Evolutionary conservation across 2,329 filamentous ascomycete species (phyloP).

Genomic region (Fusarium verrucosum): DNA sequence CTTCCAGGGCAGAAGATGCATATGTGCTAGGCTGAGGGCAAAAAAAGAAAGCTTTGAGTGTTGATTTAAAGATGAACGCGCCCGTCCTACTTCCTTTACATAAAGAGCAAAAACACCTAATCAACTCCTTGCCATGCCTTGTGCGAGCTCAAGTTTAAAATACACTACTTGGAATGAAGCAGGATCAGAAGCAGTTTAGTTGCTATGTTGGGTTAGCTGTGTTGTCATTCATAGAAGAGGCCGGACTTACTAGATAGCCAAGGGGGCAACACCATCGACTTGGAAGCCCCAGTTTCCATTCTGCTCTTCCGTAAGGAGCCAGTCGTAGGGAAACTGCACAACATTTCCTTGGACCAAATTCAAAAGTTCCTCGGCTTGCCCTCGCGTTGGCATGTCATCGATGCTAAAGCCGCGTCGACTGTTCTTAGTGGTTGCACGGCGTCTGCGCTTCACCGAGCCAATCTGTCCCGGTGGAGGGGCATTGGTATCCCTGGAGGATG

Average conservation of each 20-base stretch:
- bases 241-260: slow-evolving; percentile 90
- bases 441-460: slow-evolving; percentile 67
- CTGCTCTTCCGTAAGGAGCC: slow-evolving; percentile 89
- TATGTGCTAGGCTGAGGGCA: slow-evolving; percentile 21
- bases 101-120: slow-evolving; percentile 21
- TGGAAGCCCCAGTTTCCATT: slow-evolving; percentile 97
- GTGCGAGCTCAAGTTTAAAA: slow-evolving; percentile 16
- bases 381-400: slow-evolving; percentile 79
- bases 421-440: slow-evolving; percentile 75
- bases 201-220: slow-evolving; percentile 47
- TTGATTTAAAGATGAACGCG: slow-evolving; percentile 8
- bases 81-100: slow-evolving; percentile 26
- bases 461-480: slow-evolving; percentile 46
- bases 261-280: slow-evolving; percentile 91
- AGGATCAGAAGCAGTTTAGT: slow-evolving; percentile 43
- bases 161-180: background rate
- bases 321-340: slow-evolving; percentile 95
- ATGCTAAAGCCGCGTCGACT: slow-evolving; percentile 70
- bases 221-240: background rate
- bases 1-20: slow-evolving; percentile 29
- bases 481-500: slow-evolving; percentile 51
- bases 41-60: slow-evolving; percentile 20
- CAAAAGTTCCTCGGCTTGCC: slow-evolving; percentile 83
- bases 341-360: slow-evolving; percentile 86
- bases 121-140: slow-evolving; percentile 43